A percentile compares a stretch with the other conserved stretches of the same genome.
These are phyloP conservation scores for Nitzschia palea DNA, from an alignment of 108 stramenopile species.

Conservation along the genomic window DNA sequence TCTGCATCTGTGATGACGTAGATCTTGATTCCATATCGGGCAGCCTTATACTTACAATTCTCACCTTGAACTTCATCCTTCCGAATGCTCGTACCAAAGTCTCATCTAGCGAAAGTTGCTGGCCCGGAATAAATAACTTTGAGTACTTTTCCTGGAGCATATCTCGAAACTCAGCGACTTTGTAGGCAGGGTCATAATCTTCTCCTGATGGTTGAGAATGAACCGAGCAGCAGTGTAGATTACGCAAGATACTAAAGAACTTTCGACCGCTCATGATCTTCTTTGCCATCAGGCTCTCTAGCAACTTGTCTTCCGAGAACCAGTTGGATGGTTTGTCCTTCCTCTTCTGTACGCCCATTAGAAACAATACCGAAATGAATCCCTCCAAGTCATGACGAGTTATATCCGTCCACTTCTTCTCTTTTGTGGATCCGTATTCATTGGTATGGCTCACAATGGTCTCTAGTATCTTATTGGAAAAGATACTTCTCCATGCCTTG, in stretches of 20 bases:
- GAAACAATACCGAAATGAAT: neutral
- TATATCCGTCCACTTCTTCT: neutral
- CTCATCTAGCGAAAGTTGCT: slow-evolving; percentile 4
- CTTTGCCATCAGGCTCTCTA: neutral
- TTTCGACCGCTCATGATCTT: neutral
- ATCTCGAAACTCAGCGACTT: neutral
- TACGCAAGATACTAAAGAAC: neutral
- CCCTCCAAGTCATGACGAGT: neutral
- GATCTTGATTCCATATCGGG: neutral
- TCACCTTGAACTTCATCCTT: neutral
- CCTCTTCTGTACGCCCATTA: neutral
- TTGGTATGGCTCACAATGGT: neutral
- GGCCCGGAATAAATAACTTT: neutral
- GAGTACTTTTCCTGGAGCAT: neutral
- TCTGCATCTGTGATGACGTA: neutral
- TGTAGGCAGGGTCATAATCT: neutral
- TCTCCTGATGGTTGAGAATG: neutral
- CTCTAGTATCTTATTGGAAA: neutral
- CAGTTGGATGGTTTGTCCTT: neutral
- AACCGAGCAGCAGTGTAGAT: neutral
- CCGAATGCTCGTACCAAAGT: slow-evolving; percentile 1
- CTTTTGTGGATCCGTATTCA: neutral
- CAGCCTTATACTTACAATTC: neutral
- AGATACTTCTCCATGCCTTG: neutral
- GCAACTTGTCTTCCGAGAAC: neutral